Percentiles rank a stretch among this genome's conserved stretches.
phyloP scores from a whole-genome alignment of 148 eudicot genomes.

The Polygonum aviculare region DNA sequence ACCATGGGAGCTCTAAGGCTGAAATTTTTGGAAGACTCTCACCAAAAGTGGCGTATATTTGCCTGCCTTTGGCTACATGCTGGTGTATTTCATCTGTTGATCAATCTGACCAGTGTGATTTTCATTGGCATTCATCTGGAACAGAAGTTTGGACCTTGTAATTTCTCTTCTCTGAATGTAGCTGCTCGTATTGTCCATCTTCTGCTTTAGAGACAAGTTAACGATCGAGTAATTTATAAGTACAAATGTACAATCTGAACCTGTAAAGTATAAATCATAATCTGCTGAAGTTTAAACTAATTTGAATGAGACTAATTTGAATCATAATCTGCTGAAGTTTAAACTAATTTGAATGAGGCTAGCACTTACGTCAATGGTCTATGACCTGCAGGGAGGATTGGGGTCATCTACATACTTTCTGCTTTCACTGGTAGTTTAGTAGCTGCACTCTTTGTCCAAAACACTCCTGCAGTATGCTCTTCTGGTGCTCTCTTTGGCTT shows the following conservation, averaged over 20 bases:
- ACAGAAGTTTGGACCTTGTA: constrained; percentile 77
- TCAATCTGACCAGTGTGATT: constrained; percentile 43
- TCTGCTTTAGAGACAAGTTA: neutral
- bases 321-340: neutral
- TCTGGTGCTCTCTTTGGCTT: constrained; percentile 80
- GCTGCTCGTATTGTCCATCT: neutral
- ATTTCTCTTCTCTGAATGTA: neutral
- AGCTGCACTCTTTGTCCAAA: constrained; percentile 53
- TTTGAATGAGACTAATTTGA: neutral
- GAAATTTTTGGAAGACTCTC: constrained; percentile 23
- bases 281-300: neutral
- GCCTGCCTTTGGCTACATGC: constrained; percentile 56
- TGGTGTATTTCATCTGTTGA: constrained; percentile 54
- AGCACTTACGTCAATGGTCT: neutral
- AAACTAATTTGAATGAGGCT: neutral
- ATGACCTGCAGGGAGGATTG: constrained; percentile 56
- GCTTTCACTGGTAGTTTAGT: constrained; percentile 45
- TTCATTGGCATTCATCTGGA: constrained; percentile 71
- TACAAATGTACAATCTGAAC: neutral
- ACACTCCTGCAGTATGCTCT: constrained; percentile 51
- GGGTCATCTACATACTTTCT: constrained; percentile 56
- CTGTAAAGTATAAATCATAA: neutral
- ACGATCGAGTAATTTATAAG: neutral
- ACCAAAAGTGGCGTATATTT: constrained; percentile 51
- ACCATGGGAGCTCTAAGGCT: constrained; percentile 56